Evolutionary conservation across 163 green algal species (phyloP).

Genomic region (Chlorella variabilis): DNA sequence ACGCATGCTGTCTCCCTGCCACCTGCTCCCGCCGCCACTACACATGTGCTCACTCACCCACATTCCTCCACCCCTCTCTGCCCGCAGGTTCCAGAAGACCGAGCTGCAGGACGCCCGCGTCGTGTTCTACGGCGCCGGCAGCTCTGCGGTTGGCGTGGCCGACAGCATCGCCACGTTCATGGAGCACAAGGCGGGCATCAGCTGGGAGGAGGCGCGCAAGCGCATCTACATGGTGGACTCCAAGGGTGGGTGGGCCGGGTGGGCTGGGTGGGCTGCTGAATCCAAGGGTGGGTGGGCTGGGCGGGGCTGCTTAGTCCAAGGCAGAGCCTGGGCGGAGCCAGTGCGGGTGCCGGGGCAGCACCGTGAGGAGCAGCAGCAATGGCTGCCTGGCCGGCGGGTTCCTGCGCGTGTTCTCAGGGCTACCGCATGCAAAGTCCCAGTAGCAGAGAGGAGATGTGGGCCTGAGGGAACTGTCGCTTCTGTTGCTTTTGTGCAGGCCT

Average conservation of each 20-base stretch:
- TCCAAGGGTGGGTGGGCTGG: not conserved
- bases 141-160: conserved; percentile 68
- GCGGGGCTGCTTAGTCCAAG: not conserved
- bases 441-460: too few species aligned
- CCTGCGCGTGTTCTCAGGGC: too few species aligned
- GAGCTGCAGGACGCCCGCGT: conserved; percentile 52
- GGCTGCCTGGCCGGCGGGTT: too few species aligned
- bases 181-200: conserved; percentile 19
- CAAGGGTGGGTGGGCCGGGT: conserved; percentile 48
- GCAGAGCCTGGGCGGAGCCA: not conserved
- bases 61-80: not conserved
- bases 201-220: conserved; percentile 37
- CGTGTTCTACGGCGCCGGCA: conserved; percentile 72
- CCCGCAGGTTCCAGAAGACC: conserved; percentile 48
- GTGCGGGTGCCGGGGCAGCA: conserved; percentile 27
- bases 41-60: not conserved
- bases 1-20: too few species aligned
- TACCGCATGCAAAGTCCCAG: too few species aligned
- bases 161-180: conserved; percentile 51
- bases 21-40: not conserved
- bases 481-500: too few species aligned
- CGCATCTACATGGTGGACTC: conserved; percentile 68
- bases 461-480: too few species aligned
- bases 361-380: too few species aligned
- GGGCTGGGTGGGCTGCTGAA: not conserved